Evolutionary conservation across 305 asterid genomes (phyloP).

Genomic region (Nicotiana rustica): DNA sequence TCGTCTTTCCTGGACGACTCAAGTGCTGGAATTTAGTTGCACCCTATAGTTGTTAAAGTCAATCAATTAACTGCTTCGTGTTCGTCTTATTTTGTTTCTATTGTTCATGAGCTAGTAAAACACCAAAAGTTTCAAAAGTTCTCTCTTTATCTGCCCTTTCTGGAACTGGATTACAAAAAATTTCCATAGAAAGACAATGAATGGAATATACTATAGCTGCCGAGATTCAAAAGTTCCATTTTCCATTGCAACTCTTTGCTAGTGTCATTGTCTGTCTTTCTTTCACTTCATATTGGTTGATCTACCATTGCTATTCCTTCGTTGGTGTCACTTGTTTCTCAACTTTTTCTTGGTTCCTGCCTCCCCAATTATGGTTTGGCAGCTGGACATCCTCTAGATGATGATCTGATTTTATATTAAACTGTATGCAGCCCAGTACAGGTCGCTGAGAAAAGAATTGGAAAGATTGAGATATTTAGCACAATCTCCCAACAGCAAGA

Average conservation of each 20-base stretch:
- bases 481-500: conserved; percentile 40
- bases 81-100: neutral
- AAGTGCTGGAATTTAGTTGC: neutral
- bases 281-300: neutral
- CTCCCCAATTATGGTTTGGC: neutral
- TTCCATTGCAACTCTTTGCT: neutral
- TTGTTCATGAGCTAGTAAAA: neutral
- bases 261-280: neutral
- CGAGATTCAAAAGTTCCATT: neutral
- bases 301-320: neutral
- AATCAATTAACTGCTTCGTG: neutral
- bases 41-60: neutral
- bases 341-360: neutral
- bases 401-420: neutral
- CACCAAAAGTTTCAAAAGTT: neutral
- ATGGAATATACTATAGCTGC: neutral
- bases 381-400: no score
- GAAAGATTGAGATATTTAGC: conserved; percentile 58
- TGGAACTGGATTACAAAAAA: neutral
- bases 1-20: neutral
- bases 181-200: neutral
- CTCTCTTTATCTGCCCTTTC: neutral
- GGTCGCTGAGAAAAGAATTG: conserved; percentile 57
- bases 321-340: neutral
- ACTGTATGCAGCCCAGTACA: conserved; percentile 59